Conservation (phyloP, 257 asterid genomes). For the Solanum paucissectum region DNA sequence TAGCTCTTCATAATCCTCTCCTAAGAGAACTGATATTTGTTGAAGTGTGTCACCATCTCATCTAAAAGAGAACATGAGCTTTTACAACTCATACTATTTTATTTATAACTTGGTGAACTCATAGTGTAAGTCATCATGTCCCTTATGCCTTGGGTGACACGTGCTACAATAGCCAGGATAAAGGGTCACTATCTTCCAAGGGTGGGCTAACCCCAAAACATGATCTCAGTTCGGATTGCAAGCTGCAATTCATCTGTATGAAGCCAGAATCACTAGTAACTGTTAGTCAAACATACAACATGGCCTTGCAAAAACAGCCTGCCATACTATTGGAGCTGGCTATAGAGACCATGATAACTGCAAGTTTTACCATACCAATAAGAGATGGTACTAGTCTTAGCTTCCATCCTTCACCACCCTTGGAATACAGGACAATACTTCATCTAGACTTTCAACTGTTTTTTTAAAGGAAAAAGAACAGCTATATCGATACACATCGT, state of each 20-base stretch:
- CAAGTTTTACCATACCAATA: background rate
- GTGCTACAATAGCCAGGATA: too few relatives aligned
- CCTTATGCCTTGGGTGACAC: too few relatives aligned
- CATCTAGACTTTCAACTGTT: background rate
- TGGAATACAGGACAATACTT: background rate
- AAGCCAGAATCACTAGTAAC: background rate
- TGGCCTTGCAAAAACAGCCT: background rate
- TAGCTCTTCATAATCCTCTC: background rate
- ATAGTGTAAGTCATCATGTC: too few relatives aligned
- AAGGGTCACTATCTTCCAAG: background rate
- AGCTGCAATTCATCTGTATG: background rate
- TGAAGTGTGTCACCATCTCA: background rate
- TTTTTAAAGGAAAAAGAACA: background rate
- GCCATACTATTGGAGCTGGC: background rate
- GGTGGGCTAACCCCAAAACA: background rate
- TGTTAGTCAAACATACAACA: background rate
- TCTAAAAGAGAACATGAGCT: background rate
- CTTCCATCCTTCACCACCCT: background rate
- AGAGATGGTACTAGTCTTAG: background rate
- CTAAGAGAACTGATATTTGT: background rate
- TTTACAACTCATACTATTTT: too few relatives aligned
- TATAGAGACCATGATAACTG: background rate
- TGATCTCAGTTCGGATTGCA: background rate
- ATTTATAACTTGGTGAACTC: too few relatives aligned
- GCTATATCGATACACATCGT: background rate